Evolutionary conservation across 768 basidiomycete species (phyloP).

Genomic region (Solioccasus polychromus): DNA sequence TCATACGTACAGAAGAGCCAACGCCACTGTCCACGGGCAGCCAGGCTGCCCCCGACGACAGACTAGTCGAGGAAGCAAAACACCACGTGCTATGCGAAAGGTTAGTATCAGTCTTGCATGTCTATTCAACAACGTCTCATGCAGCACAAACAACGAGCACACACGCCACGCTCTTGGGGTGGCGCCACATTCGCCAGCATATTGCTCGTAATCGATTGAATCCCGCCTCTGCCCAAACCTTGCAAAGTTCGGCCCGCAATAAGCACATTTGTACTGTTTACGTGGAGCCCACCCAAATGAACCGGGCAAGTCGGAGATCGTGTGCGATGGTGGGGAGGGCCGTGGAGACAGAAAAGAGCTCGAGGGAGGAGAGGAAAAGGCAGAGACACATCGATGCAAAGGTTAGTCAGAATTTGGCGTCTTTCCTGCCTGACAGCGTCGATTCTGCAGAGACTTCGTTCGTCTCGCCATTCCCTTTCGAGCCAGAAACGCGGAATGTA

Average conservation of each 20-base stretch:
- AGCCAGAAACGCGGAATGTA: no score
- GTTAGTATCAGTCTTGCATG: neutral
- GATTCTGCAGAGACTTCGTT: no score
- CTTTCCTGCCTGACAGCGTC: no score
- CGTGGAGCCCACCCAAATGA: constrained; percentile 2
- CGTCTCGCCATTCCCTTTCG: no score
- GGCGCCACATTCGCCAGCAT: constrained; percentile 43
- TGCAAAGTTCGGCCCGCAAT: constrained; percentile 29
- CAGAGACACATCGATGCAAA: neutral
- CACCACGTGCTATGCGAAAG: constrained; percentile 28
- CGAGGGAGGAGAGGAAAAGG: neutral
- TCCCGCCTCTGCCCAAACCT: constrained; percentile 37
- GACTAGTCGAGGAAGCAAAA: constrained; percentile 32
- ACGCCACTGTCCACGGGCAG: constrained; percentile 34
- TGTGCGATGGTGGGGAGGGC: neutral
- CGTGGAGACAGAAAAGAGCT: neutral
- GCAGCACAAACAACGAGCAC: constrained; percentile 27
- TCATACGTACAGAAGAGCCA: constrained; percentile 41
- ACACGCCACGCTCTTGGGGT: constrained; percentile 40
- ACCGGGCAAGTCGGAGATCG: neutral
- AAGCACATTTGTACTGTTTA: constrained; percentile 18
- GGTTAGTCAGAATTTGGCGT: neutral
- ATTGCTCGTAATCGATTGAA: constrained; percentile 35
- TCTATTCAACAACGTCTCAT: neutral
- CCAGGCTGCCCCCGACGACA: constrained; percentile 35